Evolutionary conservation across 108 stramenopile genomes (phyloP), one percentile per base, ranked within the genome.

Genomic region (Cyclotella sp.): DNA sequence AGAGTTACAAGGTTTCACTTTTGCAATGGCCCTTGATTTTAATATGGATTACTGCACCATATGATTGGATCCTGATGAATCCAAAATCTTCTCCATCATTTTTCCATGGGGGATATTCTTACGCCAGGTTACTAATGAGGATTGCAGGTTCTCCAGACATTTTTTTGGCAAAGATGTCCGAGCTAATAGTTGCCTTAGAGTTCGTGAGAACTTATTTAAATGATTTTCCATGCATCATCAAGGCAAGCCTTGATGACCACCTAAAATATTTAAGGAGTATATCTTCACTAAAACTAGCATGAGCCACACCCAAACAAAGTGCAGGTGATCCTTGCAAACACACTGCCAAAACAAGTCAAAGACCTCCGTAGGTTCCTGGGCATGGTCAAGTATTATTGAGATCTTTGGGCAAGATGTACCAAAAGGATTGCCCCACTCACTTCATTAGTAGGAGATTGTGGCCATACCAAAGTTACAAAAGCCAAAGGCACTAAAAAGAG

Each of bases 21-120:
- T 64, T 72, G 75, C 74, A 10, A 81, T 82, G 3, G 51, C 69
- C 14, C 13, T 88, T 6, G 87, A 88, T 60, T 45, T 88, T 0
- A 76, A 49, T 34, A 85, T 87, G 84, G 77, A 81, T 16, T 82
- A 81, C 46, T 85, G 79, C 55, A 44, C 51, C 42, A 60, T 87
- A 16, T 54, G 14, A 53, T 47, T 87, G 26, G 45, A 52, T 29
- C 58, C 59, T 16, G 63, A 40, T 19, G 14, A 60, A 12, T n/a
- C 47, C 43, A 19, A 71, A 34, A 47, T 83, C 15, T 83, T 72
- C 59, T 85, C 84, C n/a, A 76, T 73, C 19, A 49, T 80, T 2
- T 46, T 82, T 14, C 86, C 34, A 5, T 34, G 34, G 34, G 34
- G 34, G 6, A 34, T 34, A 85, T 45, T 14, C 24, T n/a, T 85